Base-by-base conservation (phyloP, 306 rosid species). In the Rosa multiflora region DNA sequence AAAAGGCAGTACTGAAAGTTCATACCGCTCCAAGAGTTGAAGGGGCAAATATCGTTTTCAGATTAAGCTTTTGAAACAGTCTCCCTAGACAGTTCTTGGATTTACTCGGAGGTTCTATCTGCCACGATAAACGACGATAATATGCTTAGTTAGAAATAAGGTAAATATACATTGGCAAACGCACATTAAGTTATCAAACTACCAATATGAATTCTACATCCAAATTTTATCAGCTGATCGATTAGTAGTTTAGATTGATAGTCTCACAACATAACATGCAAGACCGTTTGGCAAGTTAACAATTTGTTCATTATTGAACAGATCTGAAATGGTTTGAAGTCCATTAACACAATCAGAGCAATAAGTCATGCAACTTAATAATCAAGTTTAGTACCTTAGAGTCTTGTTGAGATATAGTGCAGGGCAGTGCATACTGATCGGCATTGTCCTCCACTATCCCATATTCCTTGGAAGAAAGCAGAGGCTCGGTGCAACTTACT, bases 11-110 rank as follows among this genome's bases (percentile, higher is more conserved):
- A n/a, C 20, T 5, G 10, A 18, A 76, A 58, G 26, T 58, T 2
- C 56, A 71, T 90, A 92, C 98, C 83, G 97, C 93, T 74, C 94
- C 98, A 77, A 72, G 62, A 62, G 93, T 88, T 86, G 98, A 81
- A 21, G 98, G 98, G 20, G 97, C 87, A 70, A 94, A 88, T 68
- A 90, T 3, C 44, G 92, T 80, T 86, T 86, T 84, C 76, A 88
- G 78, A 82, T 85, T 92, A 49, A 90, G 77, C 76, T 81, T 84
- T 68, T 52, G 10, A 52, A 78, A 70, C 74, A 90, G 6, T 51
- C 12, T 68, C 73, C 47, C 76, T 20, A 81, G 32, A 39, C 21
- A n/a, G 21, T 84, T 72, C 73, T 55, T 83, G 17, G 89, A 81
- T 76, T 80, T 78, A 72, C 77, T 79, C 48, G 74, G 68, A 80